A percentile compares a stretch with the other conserved stretches of the same genome.
Conservation (phyloP, 1,139 yeast species). For the Pichia sp. region DNA sequence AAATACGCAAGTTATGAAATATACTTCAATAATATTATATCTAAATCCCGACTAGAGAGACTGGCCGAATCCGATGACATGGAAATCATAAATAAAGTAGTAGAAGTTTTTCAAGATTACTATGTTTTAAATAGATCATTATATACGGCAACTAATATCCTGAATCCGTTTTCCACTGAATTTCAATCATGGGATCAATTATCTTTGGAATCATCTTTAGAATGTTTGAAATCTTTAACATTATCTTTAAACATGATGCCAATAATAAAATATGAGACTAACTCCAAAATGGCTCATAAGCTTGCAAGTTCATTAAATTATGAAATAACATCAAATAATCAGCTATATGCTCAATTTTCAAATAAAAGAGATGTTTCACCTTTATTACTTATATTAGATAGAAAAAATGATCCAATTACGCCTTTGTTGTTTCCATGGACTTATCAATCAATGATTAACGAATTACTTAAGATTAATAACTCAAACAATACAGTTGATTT, state of each 20-base stretch:
- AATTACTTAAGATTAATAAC: conserved; percentile 71
- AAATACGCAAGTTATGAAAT: conserved; percentile 73
- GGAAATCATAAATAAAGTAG: conserved; percentile 69
- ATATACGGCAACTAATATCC: conserved; percentile 38
- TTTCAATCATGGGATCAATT: conserved; percentile 40
- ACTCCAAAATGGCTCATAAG: conserved; percentile 54
- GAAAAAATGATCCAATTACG: conserved; percentile 86
- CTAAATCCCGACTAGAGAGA: conserved; percentile 72
- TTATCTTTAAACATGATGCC: conserved; percentile 76
- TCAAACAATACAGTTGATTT: conserved; percentile 61
- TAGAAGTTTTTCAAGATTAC: conserved; percentile 83
- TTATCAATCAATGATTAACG: conserved; percentile 96
- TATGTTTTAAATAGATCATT: conserved; percentile 65
- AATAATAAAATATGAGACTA: conserved; percentile 65
- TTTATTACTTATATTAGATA: conserved; percentile 67
- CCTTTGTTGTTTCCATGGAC: conserved; percentile 96
- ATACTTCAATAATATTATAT: conserved; percentile 67
- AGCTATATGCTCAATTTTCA: conserved; percentile 50
- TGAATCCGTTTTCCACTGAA: conserved; percentile 18
- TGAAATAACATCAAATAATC: conserved; percentile 43
- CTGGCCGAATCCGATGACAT: conserved; percentile 86
- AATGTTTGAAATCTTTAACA: conserved; percentile 57
- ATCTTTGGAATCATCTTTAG: conserved; percentile 45
- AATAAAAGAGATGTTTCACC: conserved; percentile 60
- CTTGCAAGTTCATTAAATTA: conserved; percentile 66